phyloP scores from a whole-genome alignment of 2,329 filamentous ascomycete species.

The Escovopsis weberi region DNA sequence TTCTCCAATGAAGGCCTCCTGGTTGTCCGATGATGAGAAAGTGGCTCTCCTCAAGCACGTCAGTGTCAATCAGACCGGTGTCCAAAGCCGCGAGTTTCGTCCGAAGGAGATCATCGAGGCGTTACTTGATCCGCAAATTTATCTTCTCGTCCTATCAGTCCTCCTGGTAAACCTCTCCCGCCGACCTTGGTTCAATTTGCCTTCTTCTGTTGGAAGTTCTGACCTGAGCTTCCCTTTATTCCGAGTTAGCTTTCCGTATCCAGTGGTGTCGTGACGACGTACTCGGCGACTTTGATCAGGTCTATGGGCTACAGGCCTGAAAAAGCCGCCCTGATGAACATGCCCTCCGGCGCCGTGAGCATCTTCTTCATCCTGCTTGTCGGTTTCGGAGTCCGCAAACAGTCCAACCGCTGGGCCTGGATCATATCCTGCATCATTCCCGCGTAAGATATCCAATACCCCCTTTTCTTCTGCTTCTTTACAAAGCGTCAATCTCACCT shows the following conservation, averaged over 20 bases:
- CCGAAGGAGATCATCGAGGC: conserved; percentile 37
- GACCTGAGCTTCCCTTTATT: neutral
- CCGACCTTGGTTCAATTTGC: neutral
- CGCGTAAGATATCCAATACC: conserved; percentile 18
- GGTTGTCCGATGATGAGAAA: conserved; percentile 32
- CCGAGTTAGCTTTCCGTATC: conserved; percentile 29
- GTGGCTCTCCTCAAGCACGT: conserved; percentile 37
- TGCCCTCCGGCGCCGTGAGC: conserved; percentile 36
- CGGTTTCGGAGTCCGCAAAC: conserved; percentile 30
- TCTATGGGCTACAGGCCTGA: conserved; percentile 31
- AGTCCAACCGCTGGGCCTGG: conserved; percentile 36
- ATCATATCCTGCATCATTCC: conserved; percentile 33
- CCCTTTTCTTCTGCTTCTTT: neutral
- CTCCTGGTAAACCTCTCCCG: conserved; percentile 23
- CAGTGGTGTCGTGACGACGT: conserved; percentile 38
- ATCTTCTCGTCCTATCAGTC: conserved; percentile 32
- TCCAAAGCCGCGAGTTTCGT: conserved; percentile 39
- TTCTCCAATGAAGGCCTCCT: conserved; percentile 32
- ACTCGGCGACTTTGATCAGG: conserved; percentile 37
- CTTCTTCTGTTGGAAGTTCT: conserved; percentile 1
- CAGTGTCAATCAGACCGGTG: conserved; percentile 42
- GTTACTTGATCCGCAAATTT: conserved; percentile 36
- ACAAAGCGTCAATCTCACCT: neutral
- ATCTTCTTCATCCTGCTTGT: conserved; percentile 37
- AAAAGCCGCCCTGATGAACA: conserved; percentile 37